Evolutionary conservation across 371 early-diverging fungal species (phyloP), one percentile per base, ranked within the genome.

Genomic region (Mortierella sp.): DNA sequence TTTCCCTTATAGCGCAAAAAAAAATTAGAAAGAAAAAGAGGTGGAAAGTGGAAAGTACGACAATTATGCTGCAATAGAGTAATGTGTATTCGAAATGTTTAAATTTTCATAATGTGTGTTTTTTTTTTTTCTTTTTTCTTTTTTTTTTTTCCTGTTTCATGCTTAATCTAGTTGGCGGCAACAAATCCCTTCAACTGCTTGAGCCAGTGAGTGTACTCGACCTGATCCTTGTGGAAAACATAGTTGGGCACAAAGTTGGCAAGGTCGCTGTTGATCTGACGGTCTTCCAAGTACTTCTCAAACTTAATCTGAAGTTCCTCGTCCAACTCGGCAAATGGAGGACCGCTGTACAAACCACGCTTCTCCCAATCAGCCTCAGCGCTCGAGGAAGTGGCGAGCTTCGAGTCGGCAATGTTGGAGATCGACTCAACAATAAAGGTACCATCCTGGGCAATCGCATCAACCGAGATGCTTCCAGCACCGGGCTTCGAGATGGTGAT

Each of bases 331-430:
- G 87, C 88, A 75, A 96, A 98, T 70, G 93, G 90, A 66, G 98
- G 98, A 23, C 98, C 98, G 64, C 92, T 88, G 88, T 96, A 98
- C 45, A 88, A 81, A 60, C 95, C 94, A 67, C 94, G 90, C 68
- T 97, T 92, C 81, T 90, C 87, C 95, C 96, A 97, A 86, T 98
- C 97, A 64, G 91, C 93, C 82, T 97, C 96, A 51, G 93, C 91
- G 61, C 92, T 87, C 59, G 86, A 85, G 60, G 91, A 89, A 23
- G 66, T 72, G 26, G 94, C 95, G 14, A 93, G 72, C 56, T 90
- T 86, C 44, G 83, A 74, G 68, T 93, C 91, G 66, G 88, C 85
- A 82, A 88, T 85, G 84, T 88, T 93, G 74, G 91, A 85, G 64
- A 95, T 91, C 70, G 86, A 89, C 69, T 96, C 95, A 69, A 98